phyloP scores from a whole-genome alignment of 805 yeast species.

The Alloascoidea hylecoeti region DNA sequence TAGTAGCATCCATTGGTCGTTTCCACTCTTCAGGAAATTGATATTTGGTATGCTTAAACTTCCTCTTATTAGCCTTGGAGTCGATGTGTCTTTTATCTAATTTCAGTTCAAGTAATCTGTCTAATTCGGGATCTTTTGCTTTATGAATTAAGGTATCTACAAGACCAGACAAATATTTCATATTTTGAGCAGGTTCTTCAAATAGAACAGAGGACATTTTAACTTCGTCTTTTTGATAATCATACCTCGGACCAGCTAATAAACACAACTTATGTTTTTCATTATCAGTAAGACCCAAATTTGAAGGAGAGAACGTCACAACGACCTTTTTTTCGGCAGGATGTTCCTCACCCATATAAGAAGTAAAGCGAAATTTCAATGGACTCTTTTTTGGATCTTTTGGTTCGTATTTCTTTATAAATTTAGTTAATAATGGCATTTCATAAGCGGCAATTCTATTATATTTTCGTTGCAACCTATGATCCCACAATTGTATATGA shows the following conservation, averaged over 20 bases:
- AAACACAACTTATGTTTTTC: constrained; percentile 66
- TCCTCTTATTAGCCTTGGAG: constrained; percentile 19
- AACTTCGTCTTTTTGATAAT: constrained; percentile 42
- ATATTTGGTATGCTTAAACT: constrained; percentile 23
- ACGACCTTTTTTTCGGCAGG: constrained; percentile 62
- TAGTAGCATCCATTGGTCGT: constrained; percentile 47
- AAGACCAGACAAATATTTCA: constrained; percentile 52
- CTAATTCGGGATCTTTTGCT: constrained; percentile 43
- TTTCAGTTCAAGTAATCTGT: constrained; percentile 66
- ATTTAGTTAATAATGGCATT: constrained; percentile 71
- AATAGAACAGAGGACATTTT: constrained; percentile 52
- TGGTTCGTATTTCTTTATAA: constrained; percentile 53
- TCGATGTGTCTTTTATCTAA: constrained; percentile 60
- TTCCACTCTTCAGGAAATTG: constrained; percentile 74
- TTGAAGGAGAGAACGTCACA: constrained; percentile 34
- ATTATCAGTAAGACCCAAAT: constrained; percentile 34
- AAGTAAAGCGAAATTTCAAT: constrained; percentile 54
- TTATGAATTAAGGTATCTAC: constrained; percentile 47
- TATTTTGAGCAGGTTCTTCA: constrained; percentile 76
- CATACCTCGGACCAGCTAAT: constrained; percentile 67
- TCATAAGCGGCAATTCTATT: constrained; percentile 85
- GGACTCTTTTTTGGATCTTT: constrained; percentile 30
- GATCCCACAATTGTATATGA: constrained; percentile 55
- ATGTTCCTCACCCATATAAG: constrained; percentile 58
- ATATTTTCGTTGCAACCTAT: constrained; percentile 62